Evolutionary conservation across 768 basidiomycete species (phyloP).

Genomic region (Pleurotus tuber-regium): DNA sequence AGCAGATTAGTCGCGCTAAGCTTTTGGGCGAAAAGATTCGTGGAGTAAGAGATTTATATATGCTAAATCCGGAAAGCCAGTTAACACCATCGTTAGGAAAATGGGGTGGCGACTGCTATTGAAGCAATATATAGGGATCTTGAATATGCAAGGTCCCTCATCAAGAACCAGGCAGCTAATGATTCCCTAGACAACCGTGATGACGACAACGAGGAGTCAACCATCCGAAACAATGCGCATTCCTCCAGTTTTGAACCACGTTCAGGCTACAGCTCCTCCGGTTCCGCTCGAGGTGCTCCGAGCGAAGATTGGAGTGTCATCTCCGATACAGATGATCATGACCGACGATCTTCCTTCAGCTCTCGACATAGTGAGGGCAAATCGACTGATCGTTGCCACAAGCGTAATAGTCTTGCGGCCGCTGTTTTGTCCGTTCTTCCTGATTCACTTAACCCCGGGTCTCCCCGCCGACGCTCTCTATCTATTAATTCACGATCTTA

Average conservation of each 20-base stretch:
- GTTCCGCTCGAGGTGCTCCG: slow-evolving; percentile 48
- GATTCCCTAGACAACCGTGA: slow-evolving; percentile 29
- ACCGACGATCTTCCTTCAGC: slow-evolving; percentile 47
- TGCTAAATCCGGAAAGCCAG: neutral
- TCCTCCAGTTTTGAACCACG: slow-evolving; percentile 28
- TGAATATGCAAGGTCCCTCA: slow-evolving; percentile 87
- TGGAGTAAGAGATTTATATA: slow-evolving; percentile 43
- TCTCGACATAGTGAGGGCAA: slow-evolving; percentile 44
- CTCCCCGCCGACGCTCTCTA: slow-evolving; percentile 37
- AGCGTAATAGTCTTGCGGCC: slow-evolving; percentile 62
- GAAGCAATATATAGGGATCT: slow-evolving; percentile 96
- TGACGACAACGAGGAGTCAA: slow-evolving; percentile 32
- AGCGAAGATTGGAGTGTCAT: slow-evolving; percentile 91
- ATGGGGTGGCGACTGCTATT: slow-evolving; percentile 90
- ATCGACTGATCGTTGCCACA: slow-evolving; percentile 37
- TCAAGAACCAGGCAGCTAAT: slow-evolving; percentile 52
- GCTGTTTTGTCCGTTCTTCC: slow-evolving; percentile 63
- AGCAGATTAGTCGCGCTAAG: slow-evolving; percentile 85
- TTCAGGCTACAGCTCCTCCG: slow-evolving; percentile 55
- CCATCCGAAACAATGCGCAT: slow-evolving; percentile 24
- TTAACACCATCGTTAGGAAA: slow-evolving; percentile 59
- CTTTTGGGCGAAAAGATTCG: slow-evolving; percentile 86
- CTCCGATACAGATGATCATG: slow-evolving; percentile 64
- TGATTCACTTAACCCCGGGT: slow-evolving; percentile 43
- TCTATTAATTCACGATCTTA: slow-evolving; percentile 27